Conservation (phyloP, 345 rosid species). For the Nasturtium officinale region DNA sequence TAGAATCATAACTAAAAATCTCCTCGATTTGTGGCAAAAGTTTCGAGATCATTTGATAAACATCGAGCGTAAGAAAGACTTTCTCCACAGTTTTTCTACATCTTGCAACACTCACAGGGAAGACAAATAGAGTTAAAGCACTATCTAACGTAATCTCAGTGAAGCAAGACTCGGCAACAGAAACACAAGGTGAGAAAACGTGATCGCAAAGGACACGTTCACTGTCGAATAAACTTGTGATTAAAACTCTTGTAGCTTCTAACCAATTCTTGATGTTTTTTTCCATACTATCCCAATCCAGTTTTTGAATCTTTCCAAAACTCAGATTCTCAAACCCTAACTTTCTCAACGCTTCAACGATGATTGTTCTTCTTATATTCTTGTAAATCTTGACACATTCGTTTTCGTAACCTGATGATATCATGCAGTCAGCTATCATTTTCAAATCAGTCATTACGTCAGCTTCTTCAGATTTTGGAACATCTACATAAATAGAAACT, state of each 20-base stretch:
- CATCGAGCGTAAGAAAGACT: slow-evolving; percentile 66
- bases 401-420: slow-evolving; percentile 63
- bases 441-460: slow-evolving; percentile 66
- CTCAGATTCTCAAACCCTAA: slow-evolving; percentile 63
- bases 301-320: slow-evolving; percentile 53
- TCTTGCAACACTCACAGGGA: slow-evolving; percentile 65
- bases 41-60: slow-evolving; percentile 55
- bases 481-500: background rate
- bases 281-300: slow-evolving; percentile 79
- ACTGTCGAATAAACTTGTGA: slow-evolving; percentile 56
- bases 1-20: slow-evolving; percentile 58
- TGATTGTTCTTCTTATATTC: slow-evolving; percentile 61
- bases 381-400: slow-evolving; percentile 68
- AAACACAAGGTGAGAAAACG: slow-evolving; percentile 58
- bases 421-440: slow-evolving; percentile 89
- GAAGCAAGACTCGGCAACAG: slow-evolving; percentile 69
- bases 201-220: slow-evolving; percentile 71
- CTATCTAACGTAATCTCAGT: slow-evolving; percentile 69
- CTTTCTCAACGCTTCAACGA: slow-evolving; percentile 64
- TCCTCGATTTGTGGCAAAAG: slow-evolving; percentile 57
- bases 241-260: slow-evolving; percentile 50
- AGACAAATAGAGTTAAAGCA: slow-evolving; percentile 60
- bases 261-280: slow-evolving; percentile 60
- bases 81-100: slow-evolving; percentile 54
- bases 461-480: slow-evolving; percentile 35